Evolutionary conservation across 306 rosid species (phyloP), one percentile per base, ranked within the genome.

Genomic region (Hippophae gyantsensis): DNA sequence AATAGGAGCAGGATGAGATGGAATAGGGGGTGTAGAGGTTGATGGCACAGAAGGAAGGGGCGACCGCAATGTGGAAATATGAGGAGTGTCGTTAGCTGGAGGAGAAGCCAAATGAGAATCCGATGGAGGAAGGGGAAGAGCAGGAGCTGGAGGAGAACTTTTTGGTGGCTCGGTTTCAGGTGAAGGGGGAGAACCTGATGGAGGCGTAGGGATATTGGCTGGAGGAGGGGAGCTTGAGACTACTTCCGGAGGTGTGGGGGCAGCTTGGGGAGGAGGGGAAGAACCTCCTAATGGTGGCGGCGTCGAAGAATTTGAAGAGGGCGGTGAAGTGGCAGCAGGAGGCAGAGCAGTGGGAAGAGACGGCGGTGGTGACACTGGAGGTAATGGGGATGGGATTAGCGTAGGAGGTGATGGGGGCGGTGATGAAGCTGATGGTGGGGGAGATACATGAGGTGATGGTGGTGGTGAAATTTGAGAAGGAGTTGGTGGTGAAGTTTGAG

Each of bases 1-100:
- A 18, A 18, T 18, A 6, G 81, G 62, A 14, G 74, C 69, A 42
- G 86, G 79, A 53, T 64, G 58, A 43, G 78, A 65, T 26, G 84
- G 81, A 70, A 92, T 72, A 49, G 68, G 49, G 7, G 84, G 89
- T 40, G 88, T 43, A 72, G 95, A 65, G 46, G 73, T 50, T 47
- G 85, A 82, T 57, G 84, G 86, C 27, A 60, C 82, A 14, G 89
- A 61, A 76, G 98, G 82, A 53, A 85, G 89, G 58, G 84, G 76
- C 26, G 87, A 74, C 32, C 82, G 81, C 65, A 68, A 67, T 65
- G 84, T 72, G 38, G 84, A 48, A 26, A 48, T 69, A 27, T 89
- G 72, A 13, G 85, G 65, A 26, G 60, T 52, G 46, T 52, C 54
- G 2, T 41, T 51, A 8, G 74, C 43, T 66, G 77, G 78, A 27